Base-by-base conservation (phyloP, 306 rosid species). In the Cucurbita pepo region DNA sequence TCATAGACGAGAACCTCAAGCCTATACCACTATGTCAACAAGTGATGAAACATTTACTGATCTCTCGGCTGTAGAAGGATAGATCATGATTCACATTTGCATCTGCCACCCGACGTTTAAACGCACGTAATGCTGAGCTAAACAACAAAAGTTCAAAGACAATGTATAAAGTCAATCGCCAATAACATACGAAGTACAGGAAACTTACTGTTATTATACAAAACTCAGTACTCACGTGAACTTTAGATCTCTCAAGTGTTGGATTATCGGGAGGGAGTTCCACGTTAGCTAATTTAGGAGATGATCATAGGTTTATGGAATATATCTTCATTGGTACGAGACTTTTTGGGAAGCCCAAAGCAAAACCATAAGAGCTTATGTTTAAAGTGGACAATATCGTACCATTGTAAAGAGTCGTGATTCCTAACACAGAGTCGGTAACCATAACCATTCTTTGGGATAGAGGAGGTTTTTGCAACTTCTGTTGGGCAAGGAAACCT, bases 31-130 rank as follows among this genome's bases (percentile, higher is more conserved):
- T 8, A 37, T 14, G 57, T 67, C 72, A 48, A 48, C 69, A 74
- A 52, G 59, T 22, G 70, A 43, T 22, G 74, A 58, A n/a, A 55
- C 50, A 61, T 12, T 11, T n/a, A 64, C 22, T 66, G 40, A 12
- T 67, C 6, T 48, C 58, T 25, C 14, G 63, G 36, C 36, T 8
- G 36, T 61, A 77, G 62, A 77, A 81, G 97, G 99, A 94, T 94
- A 94, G 90, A 51, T 94, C 97, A 83, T 77, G 89, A 77, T 89
- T 90, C 75, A 90, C 91, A 77, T 94, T 94, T 83, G 99, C 99
- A 82, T 94, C 91, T 40, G 97, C 97, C 77, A 94, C 97, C 25
- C 99, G 88, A 9, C 99, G 92, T 78, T 87, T 86, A 77, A 91
- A 94, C 25, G 81, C 92, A 63, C 85, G 79, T 74, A 91, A 83